A percentile compares a stretch with the other conserved stretches of the same genome.
phyloP scores from a whole-genome alignment of 1,284 basidiomycete genomes.

The Cryptococcus jaspeensis region DNA sequence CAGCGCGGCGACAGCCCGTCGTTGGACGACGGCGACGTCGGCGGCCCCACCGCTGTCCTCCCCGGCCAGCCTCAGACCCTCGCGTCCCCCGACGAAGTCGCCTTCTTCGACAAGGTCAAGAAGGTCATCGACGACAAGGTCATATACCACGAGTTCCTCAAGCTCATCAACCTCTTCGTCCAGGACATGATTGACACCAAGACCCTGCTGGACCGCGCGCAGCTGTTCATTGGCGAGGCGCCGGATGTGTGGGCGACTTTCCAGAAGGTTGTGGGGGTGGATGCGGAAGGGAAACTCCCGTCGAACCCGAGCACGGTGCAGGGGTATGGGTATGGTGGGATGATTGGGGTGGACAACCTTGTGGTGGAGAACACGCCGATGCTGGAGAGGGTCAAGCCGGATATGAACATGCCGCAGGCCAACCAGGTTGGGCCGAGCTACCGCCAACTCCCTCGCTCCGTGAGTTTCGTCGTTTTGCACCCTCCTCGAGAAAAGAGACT shows the following conservation, averaged over 20 bases:
- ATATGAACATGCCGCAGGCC: constrained; percentile 47
- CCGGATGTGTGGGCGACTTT: constrained; percentile 82
- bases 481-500: background rate
- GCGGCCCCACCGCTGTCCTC: constrained; percentile 12
- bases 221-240: constrained; percentile 70
- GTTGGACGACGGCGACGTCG: constrained; percentile 34
- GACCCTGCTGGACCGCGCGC: constrained; percentile 75
- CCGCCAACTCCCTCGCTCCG: constrained; percentile 79
- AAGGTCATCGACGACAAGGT: constrained; percentile 78
- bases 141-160: constrained; percentile 94
- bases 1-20: constrained; percentile 41
- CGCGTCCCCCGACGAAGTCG: constrained; percentile 75
- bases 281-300: constrained; percentile 69
- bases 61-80: constrained; percentile 47
- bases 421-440: constrained; percentile 80
- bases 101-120: constrained; percentile 93
- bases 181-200: constrained; percentile 88
- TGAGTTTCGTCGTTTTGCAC: constrained; percentile 54
- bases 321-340: constrained; percentile 50
- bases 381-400: constrained; percentile 60
- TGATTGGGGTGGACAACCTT: constrained; percentile 54
- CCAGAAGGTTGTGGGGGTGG: constrained; percentile 75
- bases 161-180: constrained; percentile 90
- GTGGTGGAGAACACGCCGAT: constrained; percentile 59
- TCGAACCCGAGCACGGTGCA: constrained; percentile 59